These are phyloP conservation scores for Calendula officinalis DNA, from an alignment of 129 eudicot genomes.

Conservation along the genomic window DNA sequence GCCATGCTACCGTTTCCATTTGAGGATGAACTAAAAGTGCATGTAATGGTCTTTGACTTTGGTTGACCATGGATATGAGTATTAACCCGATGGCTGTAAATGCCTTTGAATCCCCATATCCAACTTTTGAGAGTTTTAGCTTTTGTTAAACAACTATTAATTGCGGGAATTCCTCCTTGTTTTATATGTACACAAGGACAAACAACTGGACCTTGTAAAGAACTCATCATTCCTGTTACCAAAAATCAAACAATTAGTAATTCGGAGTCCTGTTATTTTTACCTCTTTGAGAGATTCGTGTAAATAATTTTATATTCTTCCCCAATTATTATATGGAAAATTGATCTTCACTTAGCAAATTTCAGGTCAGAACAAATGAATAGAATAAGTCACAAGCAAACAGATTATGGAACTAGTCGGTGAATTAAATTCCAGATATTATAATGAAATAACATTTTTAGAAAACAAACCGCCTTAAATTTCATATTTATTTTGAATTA, in stretches of 20 bases:
- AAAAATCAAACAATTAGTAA: neutral
- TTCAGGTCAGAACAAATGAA: no score
- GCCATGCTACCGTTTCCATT: constrained; percentile 47
- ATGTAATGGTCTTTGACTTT: constrained; percentile 20
- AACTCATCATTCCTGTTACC: constrained; percentile 55
- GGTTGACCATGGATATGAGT: constrained; percentile 31
- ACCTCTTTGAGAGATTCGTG: no score
- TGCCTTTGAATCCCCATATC: constrained; percentile 55
- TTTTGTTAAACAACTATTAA: constrained; percentile 38
- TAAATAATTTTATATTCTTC: no score
- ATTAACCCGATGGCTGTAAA: constrained; percentile 23
- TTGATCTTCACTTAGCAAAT: no score
- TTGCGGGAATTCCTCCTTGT: constrained; percentile 46
- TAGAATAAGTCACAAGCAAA: no score
- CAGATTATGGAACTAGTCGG: no score
- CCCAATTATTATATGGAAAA: no score
- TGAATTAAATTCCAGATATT: no score
- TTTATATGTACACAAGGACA: constrained; percentile 63
- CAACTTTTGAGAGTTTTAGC: constrained; percentile 49
- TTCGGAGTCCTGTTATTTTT: neutral
- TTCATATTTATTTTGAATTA: no score
- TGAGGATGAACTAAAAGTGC: constrained; percentile 40
- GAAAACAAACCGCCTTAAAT: no score
- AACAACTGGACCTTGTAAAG: constrained; percentile 80
- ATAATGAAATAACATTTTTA: no score